Evolutionary conservation across 208 protist species (phyloP).

Genomic region (Acanthamoeba triangularis): DNA sequence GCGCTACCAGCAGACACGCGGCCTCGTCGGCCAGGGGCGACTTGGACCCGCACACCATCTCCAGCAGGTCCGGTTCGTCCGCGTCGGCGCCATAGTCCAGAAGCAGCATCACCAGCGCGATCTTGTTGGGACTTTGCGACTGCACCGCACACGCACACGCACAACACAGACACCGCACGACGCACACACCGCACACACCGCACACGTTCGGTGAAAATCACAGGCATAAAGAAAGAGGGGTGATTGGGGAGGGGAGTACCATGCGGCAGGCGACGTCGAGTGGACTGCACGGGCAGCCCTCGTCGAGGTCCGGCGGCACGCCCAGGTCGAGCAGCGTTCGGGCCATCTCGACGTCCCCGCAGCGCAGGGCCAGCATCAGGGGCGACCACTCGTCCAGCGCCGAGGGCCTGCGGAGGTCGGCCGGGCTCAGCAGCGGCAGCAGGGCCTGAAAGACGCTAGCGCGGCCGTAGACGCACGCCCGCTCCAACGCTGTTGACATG

Average conservation of each 20-base stretch:
- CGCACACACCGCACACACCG: not conserved
- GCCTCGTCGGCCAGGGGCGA: not conserved
- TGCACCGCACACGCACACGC: not conserved
- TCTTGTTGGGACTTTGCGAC: not conserved
- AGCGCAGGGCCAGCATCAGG: not conserved
- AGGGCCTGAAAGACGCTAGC: not conserved
- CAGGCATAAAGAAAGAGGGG: not conserved
- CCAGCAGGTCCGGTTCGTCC: not conserved
- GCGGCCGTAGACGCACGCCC: not conserved
- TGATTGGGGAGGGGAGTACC: not conserved
- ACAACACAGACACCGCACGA: too few relatives aligned
- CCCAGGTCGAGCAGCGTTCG: not conserved
- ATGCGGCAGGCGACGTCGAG: not conserved
- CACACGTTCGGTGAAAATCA: too few relatives aligned
- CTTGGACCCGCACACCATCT: not conserved
- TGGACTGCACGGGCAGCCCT: not conserved
- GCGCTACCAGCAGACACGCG: not conserved
- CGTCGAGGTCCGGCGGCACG: not conserved
- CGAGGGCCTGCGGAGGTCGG: not conserved
- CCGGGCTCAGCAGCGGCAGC: not conserved
- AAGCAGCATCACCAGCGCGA: not conserved
- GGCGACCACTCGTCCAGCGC: not conserved
- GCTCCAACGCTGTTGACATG: not conserved
- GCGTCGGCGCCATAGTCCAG: too few relatives aligned
- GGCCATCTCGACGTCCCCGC: not conserved